phyloP scores from a whole-genome alignment of 192 early-diverging fungal species.

The Umbelopsis ramanniana region DNA sequence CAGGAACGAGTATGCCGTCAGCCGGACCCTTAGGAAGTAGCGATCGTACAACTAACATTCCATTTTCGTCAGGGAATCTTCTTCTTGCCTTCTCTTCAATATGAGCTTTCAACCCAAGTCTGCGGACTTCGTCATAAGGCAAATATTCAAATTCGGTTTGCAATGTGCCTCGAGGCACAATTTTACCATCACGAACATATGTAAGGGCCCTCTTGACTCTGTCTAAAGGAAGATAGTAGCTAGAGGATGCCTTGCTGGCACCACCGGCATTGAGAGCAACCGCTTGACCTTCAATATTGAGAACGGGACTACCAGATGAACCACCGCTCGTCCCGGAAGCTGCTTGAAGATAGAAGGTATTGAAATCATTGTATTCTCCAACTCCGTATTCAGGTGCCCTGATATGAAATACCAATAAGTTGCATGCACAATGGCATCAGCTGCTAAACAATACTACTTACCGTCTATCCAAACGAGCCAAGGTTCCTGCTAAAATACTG shows the following conservation, averaged over 20 bases:
- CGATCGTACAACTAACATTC: slow-evolving; percentile 68
- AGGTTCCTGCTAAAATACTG: slow-evolving; percentile 72
- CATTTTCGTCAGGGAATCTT: slow-evolving; percentile 66
- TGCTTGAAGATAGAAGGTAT: slow-evolving; percentile 83
- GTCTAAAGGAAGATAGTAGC: slow-evolving; percentile 79
- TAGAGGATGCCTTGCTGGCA: slow-evolving; percentile 67
- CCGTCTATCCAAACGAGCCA: slow-evolving; percentile 74
- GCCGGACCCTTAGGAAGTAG: slow-evolving; percentile 76
- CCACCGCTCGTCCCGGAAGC: slow-evolving; percentile 77
- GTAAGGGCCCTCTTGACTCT: slow-evolving; percentile 69
- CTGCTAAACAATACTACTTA: slow-evolving; percentile 8
- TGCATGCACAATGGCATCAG: neutral
- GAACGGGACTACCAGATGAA: slow-evolving; percentile 77
- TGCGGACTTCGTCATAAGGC: slow-evolving; percentile 73
- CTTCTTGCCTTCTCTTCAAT: slow-evolving; percentile 68
- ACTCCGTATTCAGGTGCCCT: slow-evolving; percentile 72
- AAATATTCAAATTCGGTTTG: slow-evolving; percentile 74
- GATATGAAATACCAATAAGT: neutral
- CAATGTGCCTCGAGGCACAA: slow-evolving; percentile 75
- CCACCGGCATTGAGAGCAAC: slow-evolving; percentile 80
- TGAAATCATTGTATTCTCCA: slow-evolving; percentile 78
- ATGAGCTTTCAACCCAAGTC: slow-evolving; percentile 68
- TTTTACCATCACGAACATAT: slow-evolving; percentile 55
- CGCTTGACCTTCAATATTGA: slow-evolving; percentile 77
- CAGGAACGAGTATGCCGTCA: slow-evolving; percentile 59